Conservation (phyloP, 371 early-diverging fungal species). For the Mortierella sp. region DNA sequence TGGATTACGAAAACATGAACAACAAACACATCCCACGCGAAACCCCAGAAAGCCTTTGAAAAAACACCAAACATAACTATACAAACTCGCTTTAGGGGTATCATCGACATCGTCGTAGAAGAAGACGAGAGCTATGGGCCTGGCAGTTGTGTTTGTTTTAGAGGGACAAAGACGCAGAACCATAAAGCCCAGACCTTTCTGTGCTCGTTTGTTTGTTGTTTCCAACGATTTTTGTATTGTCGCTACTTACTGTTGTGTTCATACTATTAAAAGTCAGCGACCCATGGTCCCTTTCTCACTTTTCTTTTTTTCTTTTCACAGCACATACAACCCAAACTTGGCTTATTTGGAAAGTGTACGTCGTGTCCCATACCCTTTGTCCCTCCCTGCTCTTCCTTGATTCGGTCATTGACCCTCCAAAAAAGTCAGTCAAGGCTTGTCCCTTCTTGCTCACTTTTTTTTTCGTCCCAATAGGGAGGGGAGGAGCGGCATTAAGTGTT, state of each 20-base stretch:
- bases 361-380: neutral
- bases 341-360: constrained; percentile 10
- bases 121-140: neutral
- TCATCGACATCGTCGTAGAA: neutral
- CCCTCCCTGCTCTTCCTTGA: neutral
- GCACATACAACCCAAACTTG: neutral
- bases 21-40: neutral
- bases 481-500: too few species aligned
- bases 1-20: neutral
- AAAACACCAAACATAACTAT: neutral
- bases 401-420: neutral
- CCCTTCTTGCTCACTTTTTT: neutral
- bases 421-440: neutral
- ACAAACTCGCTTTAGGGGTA: neutral
- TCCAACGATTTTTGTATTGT: neutral
- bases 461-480: too few species aligned
- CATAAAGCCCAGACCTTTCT: neutral
- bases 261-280: neutral
- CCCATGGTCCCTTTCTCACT: neutral
- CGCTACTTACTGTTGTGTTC: neutral
- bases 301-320: neutral
- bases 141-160: neutral
- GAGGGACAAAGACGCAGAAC: neutral
- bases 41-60: neutral
- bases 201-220: neutral